Base-by-base conservation (phyloP, 1,139 yeast species). In the Candida sanyaensis region DNA sequence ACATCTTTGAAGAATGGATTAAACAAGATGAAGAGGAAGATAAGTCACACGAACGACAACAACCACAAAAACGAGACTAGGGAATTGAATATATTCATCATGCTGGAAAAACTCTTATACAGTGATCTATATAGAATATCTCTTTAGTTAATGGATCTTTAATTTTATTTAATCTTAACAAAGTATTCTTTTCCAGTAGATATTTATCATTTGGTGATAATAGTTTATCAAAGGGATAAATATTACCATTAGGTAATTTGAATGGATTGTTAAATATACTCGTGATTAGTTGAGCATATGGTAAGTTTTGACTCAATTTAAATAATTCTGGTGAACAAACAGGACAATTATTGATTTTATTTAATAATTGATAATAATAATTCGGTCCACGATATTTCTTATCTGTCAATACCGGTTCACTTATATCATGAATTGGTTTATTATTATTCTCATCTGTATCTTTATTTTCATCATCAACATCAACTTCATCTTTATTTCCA, bases 201-300 rank as follows among this genome's bases (percentile, higher is more conserved):
- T 60, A 60, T 48, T 64, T 61, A 33, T 69, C 75, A 31, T 63
- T 62, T 2, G 72, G 71, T 30, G 55, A 56, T 38, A 78, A 55
- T 38, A 91, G 69, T 60, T 82, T 83, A 45, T 78, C 80, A 55
- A 79, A 75, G 30, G 95, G 93, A 57, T 85, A 89, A 4, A 91
- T 81, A 50, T 87, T 81, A 0, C 95, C 92, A 63, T 87, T 88
- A 0, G 97, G 97, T 42, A 90, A 65, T 74, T 84, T 83, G 43
- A 86, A 86, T 0, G 97, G 96, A 58, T 88, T 87, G 57, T 84
- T 89, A 43, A 90, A 77, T 40, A 83, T 82, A 31, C 88, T 83
- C 41, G 86, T 83, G 28, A 86, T 82, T 55, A 88, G 86, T 62
- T 87, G 91, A 2, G 96, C 93, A 63, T 73, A 86, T 0, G 97